Conservation (phyloP, 495 filamentous ascomycete species). For the Neurospora sp. region DNA sequence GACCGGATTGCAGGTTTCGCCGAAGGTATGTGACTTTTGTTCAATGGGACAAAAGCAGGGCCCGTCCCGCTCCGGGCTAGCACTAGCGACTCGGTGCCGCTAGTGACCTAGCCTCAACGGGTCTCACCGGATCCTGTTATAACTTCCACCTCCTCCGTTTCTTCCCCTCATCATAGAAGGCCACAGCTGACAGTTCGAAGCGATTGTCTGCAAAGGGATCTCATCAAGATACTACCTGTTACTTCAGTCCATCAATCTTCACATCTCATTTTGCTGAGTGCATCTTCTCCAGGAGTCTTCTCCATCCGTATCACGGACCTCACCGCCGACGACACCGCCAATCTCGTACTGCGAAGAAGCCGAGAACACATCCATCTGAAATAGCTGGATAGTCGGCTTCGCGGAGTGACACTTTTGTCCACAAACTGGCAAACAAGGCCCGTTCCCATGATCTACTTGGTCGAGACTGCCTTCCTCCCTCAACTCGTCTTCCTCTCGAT, state of each 20-base stretch:
- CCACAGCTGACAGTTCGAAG: neutral
- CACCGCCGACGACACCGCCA: neutral
- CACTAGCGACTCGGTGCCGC: neutral
- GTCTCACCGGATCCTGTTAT: neutral
- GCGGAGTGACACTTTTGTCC: neutral
- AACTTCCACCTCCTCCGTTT: neutral
- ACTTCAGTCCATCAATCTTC: neutral
- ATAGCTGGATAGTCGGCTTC: neutral
- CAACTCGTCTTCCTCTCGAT: neutral
- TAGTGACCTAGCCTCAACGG: neutral
- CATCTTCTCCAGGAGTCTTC: neutral
- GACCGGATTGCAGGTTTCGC: neutral
- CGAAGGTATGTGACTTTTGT: neutral
- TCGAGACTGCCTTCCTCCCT: neutral
- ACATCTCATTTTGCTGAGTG: neutral
- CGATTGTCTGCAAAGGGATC: neutral
- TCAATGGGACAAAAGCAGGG: neutral
- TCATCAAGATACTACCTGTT: neutral
- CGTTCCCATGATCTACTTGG: neutral
- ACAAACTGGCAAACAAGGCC: neutral
- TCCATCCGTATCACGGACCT: neutral
- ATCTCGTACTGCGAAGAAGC: neutral
- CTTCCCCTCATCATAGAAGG: neutral
- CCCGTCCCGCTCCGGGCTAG: neutral
- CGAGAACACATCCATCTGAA: neutral